Percentiles rank a stretch among this genome's conserved stretches.
phyloP scores from a whole-genome alignment of 2,329 filamentous ascomycete species.

The Grosmannia serpens region DNA sequence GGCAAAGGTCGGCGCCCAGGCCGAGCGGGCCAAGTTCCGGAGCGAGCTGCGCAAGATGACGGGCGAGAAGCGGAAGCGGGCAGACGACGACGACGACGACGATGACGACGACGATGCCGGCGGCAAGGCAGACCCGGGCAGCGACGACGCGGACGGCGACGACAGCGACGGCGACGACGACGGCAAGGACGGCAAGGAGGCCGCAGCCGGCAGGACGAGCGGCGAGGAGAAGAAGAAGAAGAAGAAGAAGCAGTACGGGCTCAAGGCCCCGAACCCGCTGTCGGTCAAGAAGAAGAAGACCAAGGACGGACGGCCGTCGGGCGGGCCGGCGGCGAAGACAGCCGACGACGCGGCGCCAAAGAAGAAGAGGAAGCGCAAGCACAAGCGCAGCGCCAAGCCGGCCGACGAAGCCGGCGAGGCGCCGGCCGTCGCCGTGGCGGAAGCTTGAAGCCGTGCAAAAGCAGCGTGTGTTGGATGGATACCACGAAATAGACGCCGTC shows the following conservation, averaged over 20 bases:
- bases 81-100: constrained; percentile 8
- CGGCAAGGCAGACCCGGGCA: constrained; percentile 9
- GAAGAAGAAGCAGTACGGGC: constrained; percentile 20
- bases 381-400: constrained; percentile 9
- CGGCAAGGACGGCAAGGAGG: constrained; percentile 30
- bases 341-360: constrained; percentile 8
- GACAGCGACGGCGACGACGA: constrained; percentile 30
- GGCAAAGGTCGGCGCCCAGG: constrained; percentile 48
- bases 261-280: constrained; percentile 22
- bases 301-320: constrained; percentile 6
- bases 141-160: constrained; percentile 10
- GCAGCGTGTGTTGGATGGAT: too few species aligned
- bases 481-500: too few species aligned
- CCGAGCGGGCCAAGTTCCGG: constrained; percentile 66
- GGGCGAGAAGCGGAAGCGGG: constrained; percentile 38
- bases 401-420: neutral
- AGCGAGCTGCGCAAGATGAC: constrained; percentile 48
- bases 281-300: constrained; percentile 24
- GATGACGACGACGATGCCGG: constrained; percentile 21
- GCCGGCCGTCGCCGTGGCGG: neutral
- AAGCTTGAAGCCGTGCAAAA: neutral
- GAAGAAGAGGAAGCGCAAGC: constrained; percentile 16
- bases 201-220: constrained; percentile 7
- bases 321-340: neutral
- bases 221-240: constrained; percentile 16